Conservation (phyloP, 2,329 filamentous ascomycete genomes). For the Chaetoscypha palmicola region DNA sequence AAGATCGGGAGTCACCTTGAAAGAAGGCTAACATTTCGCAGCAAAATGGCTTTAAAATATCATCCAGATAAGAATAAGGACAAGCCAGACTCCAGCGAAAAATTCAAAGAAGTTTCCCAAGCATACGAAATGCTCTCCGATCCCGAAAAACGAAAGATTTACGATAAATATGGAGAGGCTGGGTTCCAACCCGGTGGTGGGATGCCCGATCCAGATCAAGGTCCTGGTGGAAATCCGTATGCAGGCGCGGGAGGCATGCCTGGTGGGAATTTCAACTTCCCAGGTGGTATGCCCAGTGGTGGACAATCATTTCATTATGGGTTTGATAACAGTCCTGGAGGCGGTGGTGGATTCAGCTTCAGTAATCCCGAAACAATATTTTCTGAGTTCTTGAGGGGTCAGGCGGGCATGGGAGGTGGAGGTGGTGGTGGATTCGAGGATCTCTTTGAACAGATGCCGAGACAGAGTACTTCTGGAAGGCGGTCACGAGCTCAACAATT, state of each 20-base stretch:
- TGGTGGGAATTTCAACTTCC: constrained; percentile 41
- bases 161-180: constrained; percentile 91
- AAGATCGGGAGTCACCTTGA: neutral
- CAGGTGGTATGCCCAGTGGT: constrained; percentile 46
- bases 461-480: constrained; percentile 38
- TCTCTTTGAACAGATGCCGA: constrained; percentile 38
- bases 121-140: constrained; percentile 98
- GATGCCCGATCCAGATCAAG: constrained; percentile 54
- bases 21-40: constrained; percentile 32
- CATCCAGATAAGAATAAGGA: constrained; percentile 99
- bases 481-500: constrained; percentile 37
- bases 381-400: constrained; percentile 66
- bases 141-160: constrained; percentile 91
- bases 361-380: constrained; percentile 81
- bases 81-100: constrained; percentile 76
- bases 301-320: constrained; percentile 43
- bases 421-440: constrained; percentile 43
- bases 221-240: constrained; percentile 51
- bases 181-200: constrained; percentile 84
- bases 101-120: constrained; percentile 97
- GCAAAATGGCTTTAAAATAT: constrained; percentile 82
- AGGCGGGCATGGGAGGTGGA: constrained; percentile 35
- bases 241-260: constrained; percentile 49
- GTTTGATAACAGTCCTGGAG: constrained; percentile 38
- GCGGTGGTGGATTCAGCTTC: constrained; percentile 66